Base-by-base conservation (phyloP, 768 basidiomycete genomes). In the Rhodocollybia butyracea region DNA sequence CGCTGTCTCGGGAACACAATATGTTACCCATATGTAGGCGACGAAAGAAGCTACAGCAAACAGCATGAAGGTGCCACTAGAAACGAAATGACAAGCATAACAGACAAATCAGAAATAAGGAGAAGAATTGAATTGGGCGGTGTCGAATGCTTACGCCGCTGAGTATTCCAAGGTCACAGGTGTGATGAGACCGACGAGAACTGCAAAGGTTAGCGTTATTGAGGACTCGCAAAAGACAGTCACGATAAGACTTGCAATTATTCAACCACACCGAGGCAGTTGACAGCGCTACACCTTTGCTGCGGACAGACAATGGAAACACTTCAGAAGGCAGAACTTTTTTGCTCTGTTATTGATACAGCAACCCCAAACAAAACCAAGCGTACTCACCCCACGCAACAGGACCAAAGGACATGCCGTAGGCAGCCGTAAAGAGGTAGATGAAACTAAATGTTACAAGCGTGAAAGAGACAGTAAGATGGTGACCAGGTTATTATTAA, bases 221-320 rank as follows among this genome's bases (percentile, higher is more conserved):
- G 3, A 43, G 3, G 19, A 17, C 34, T 8, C 36, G 17, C 6
- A 45, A 41, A 4, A 47, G 15, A 12, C 17, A 19, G 47, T 36
- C 32, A 1, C 24, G 19, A 17, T 5, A 42, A 52, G 13, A 68
- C 78, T 1, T 47, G 86, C 86, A 93, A 56, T 93, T 93, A 63
- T 92, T 92, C 24, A 81, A 61, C 91, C 91, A 93, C 60, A 89
- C 90, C n/a, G 87, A 89, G 2, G 89, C 87, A 2, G 91, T 93
- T 19, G 89, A 85, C 21, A 95, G 63, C 22, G 91, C 83, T 4
- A 94, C 91, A 46, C 93, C 93, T 64, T 85, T 86, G 60, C 88
- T 86, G 58, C 91, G 77, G 71, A 89, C 78, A 2, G 88, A 86
- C 0, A 89, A 72, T 1, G 92, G 83, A 63, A 93, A 92, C 2